Conservation (phyloP, 345 rosid genomes). For the Fremontodendron californicum region DNA sequence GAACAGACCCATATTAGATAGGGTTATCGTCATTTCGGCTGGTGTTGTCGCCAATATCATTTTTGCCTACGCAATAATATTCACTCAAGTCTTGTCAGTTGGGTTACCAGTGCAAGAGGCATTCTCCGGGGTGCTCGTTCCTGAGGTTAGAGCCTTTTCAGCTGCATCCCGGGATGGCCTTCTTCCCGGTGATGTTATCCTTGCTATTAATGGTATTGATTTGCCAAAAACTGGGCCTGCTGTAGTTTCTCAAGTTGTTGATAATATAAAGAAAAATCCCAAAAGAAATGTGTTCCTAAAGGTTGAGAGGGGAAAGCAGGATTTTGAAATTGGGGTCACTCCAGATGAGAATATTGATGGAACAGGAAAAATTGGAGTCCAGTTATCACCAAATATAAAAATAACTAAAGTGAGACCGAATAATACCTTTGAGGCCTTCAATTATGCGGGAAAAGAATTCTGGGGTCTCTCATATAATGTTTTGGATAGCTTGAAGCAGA, state of each 20-base stretch:
- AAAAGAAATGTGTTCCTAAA: slow-evolving; percentile 57
- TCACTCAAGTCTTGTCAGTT: slow-evolving; percentile 75
- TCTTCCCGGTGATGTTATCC: slow-evolving; percentile 79
- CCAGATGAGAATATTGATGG: slow-evolving; percentile 85
- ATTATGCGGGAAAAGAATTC: slow-evolving; percentile 65
- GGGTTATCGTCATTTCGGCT: slow-evolving; percentile 80
- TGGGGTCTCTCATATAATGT: slow-evolving; percentile 69
- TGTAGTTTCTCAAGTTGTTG: slow-evolving; percentile 73
- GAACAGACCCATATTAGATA: slow-evolving; percentile 81
- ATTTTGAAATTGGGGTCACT: slow-evolving; percentile 59
- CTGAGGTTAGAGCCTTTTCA: slow-evolving; percentile 75
- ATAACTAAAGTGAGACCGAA: slow-evolving; percentile 58
- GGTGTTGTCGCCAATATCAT: slow-evolving; percentile 85
- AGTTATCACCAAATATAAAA: slow-evolving; percentile 73
- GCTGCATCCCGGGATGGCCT: slow-evolving; percentile 92
- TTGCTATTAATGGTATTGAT: slow-evolving; percentile 54
- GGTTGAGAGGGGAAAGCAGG: slow-evolving; percentile 51
- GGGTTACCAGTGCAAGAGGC: slow-evolving; percentile 94
- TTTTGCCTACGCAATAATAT: slow-evolving; percentile 72
- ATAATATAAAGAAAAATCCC: slow-evolving; percentile 58
- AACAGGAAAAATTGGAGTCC: slow-evolving; percentile 87
- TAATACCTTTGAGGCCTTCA: slow-evolving; percentile 54
- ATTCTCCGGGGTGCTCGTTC: slow-evolving; percentile 88
- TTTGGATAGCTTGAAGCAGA: slow-evolving; percentile 75
- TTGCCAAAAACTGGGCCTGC: slow-evolving; percentile 51